These are phyloP conservation scores for Nicotiana rustica DNA, from an alignment of 305 asterid species.

Conservation along the genomic window DNA sequence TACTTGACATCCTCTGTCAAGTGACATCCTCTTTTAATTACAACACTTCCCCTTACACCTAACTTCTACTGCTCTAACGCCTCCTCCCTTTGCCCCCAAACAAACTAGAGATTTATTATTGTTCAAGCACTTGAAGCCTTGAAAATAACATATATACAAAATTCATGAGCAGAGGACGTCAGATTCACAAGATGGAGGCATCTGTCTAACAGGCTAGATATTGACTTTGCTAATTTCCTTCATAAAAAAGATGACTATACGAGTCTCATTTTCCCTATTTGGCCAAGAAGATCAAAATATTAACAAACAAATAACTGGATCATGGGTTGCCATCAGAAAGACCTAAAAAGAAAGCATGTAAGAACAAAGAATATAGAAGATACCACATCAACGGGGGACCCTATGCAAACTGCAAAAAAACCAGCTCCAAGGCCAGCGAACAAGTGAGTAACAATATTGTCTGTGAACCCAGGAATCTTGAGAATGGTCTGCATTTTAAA, in stretches of 20 bases:
- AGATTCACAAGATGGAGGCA: slow-evolving; percentile 10
- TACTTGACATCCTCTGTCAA: neutral
- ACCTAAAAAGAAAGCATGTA: slow-evolving; percentile 3
- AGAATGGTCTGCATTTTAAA: slow-evolving; percentile 67
- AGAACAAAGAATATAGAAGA: slow-evolving; percentile 31
- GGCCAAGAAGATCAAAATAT: slow-evolving; percentile 1
- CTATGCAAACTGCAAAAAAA: slow-evolving; percentile 92
- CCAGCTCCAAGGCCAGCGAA: slow-evolving; percentile 96
- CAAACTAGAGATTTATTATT: slow-evolving; percentile 18
- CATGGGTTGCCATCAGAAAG: neutral
- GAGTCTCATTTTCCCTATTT: slow-evolving; percentile 11
- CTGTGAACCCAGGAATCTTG: slow-evolving; percentile 92
- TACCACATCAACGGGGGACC: slow-evolving; percentile 99
- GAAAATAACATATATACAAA: neutral
- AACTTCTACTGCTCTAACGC: neutral
- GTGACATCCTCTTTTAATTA: slow-evolving; percentile 4
- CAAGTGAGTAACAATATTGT: slow-evolving; percentile 85
- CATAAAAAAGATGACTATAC: neutral
- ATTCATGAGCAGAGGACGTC: slow-evolving; percentile 16
- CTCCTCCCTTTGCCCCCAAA: neutral
- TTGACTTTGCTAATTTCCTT: neutral
- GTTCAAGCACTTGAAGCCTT: neutral
- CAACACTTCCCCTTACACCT: neutral
- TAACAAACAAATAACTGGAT: neutral
- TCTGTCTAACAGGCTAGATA: neutral